phyloP scores from a whole-genome alignment of 1,284 basidiomycete genomes.

The Sphagnurus paluster region DNA sequence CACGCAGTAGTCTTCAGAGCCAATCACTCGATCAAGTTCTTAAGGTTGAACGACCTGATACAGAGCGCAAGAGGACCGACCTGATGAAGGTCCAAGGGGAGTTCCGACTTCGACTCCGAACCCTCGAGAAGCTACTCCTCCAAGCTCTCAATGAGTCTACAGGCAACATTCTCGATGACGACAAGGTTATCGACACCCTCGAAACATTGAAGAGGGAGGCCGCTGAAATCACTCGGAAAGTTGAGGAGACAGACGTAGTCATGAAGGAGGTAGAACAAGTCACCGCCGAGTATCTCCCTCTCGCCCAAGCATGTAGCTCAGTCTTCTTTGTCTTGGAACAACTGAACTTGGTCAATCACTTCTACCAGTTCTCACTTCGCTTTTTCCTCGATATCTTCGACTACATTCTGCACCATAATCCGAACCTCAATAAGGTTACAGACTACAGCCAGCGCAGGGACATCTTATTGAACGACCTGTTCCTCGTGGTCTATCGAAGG shows the following conservation, averaged over 20 bases:
- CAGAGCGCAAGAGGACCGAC: constrained; percentile 96
- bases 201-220: constrained; percentile 98
- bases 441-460: constrained; percentile 78
- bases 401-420: constrained; percentile 90
- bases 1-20: constrained; percentile 95
- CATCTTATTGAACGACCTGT: constrained; percentile 89
- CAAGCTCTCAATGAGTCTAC: constrained; percentile 97
- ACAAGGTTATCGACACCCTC: constrained; percentile 97
- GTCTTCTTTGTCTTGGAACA: constrained; percentile 98
- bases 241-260: constrained; percentile 95
- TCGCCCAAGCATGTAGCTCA: constrained; percentile 95
- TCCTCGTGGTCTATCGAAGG: constrained; percentile 87
- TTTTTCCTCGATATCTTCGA: constrained; percentile 99
- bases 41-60: constrained; percentile 95
- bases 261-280: constrained; percentile 98
- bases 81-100: constrained; percentile 99
- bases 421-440: constrained; percentile 78
- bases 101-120: constrained; percentile 91
- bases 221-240: constrained; percentile 93
- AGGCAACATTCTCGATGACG: constrained; percentile 98
- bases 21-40: constrained; percentile 98
- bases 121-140: constrained; percentile 90
- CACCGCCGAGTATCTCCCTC: constrained; percentile 90
- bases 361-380: constrained; percentile 97
- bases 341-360: constrained; percentile 92